Evolutionary conservation across 2,329 filamentous ascomycete species (phyloP), one percentile per base, ranked within the genome.

Genomic region (Thyridium curvatum): DNA sequence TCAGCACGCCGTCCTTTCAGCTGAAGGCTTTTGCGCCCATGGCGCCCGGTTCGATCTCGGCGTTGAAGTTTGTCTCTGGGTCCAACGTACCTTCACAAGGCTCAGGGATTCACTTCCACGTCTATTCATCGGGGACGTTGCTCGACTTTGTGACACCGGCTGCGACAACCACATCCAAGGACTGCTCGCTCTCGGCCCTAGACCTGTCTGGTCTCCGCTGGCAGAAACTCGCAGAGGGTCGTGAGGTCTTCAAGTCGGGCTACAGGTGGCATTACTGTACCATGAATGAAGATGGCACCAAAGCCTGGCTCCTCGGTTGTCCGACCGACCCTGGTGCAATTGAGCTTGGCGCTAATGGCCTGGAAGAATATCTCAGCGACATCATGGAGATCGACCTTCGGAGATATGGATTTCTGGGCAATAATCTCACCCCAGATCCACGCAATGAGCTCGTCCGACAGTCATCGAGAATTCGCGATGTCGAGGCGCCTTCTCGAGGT

Each of bases 221-320:
- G 93, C 89, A 95, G 60, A 94, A 90, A 56, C 72, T 98, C 14
- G 93, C 91, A 2, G 91, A 96, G 53, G 93, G 93, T 4, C 84
- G 87, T 36, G 93, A 98, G 56, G 83, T 98, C 28, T 98, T 96
- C 64, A 86, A 86, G 50, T 71, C 81, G 0, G 87, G 85, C n/a
- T 97, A 93, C 59, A 80, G 91, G 43, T 98, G 93, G 93, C 91
- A 97, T 60, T 98, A 98, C 58, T 97, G 93, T 59, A 94, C 89
- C 3, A 85, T 96, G 64, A 94, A 96, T 56, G 83, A 93, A 44
- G 87, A 94, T 52, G 91, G 91, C 6, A 96, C 93, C 7, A 95
- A 94, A 57, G 93, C 89, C 8, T 98, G 93, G 90, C 71, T 98
- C 17, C 73, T 98, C n/a, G 93, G 93, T 8, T 96, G 89, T 53